These are phyloP conservation scores for Xanthoconium stramineum DNA, from an alignment of 768 basidiomycete species.

Conservation along the genomic window DNA sequence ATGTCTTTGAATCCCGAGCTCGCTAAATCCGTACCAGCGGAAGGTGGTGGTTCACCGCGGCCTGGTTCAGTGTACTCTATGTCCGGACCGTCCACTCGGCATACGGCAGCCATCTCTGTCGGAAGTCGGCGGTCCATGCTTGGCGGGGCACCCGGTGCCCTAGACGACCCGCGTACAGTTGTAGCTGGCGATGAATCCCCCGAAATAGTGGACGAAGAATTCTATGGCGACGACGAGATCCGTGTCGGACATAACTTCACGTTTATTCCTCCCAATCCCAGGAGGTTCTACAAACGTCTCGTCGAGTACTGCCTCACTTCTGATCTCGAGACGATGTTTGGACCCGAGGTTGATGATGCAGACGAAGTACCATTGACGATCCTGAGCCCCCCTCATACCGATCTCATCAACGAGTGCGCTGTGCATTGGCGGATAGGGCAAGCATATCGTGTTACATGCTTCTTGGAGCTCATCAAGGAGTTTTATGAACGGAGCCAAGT, in stretches of 20 bases:
- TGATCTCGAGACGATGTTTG: constrained; percentile 88
- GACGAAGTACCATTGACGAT: constrained; percentile 96
- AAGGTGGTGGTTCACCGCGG: constrained; percentile 37
- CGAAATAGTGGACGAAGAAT: constrained; percentile 36
- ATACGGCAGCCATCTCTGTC: constrained; percentile 57
- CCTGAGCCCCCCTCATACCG: constrained; percentile 72
- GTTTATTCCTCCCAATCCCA: constrained; percentile 87
- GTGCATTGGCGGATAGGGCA: constrained; percentile 86
- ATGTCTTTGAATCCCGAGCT: constrained; percentile 83
- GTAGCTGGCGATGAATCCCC: constrained; percentile 27
- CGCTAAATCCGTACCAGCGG: constrained; percentile 70
- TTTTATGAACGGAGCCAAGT: constrained; percentile 89
- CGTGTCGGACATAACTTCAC: constrained; percentile 77
- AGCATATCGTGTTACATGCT: constrained; percentile 72
- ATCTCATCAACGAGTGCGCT: constrained; percentile 85
- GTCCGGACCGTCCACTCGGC: constrained; percentile 39
- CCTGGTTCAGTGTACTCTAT: constrained; percentile 57
- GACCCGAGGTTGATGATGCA: constrained; percentile 87
- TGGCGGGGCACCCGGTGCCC: constrained; percentile 23
- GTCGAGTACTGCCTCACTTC: constrained; percentile 77
- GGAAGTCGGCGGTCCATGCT: constrained; percentile 67
- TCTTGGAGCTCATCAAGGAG: constrained; percentile 80
- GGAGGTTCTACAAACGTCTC: constrained; percentile 79
- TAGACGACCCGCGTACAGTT: neutral
- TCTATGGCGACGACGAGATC: constrained; percentile 65